Evolutionary conservation across 495 filamentous ascomycete genomes (phyloP).

Genomic region (Hyaloscypha variabilis): DNA sequence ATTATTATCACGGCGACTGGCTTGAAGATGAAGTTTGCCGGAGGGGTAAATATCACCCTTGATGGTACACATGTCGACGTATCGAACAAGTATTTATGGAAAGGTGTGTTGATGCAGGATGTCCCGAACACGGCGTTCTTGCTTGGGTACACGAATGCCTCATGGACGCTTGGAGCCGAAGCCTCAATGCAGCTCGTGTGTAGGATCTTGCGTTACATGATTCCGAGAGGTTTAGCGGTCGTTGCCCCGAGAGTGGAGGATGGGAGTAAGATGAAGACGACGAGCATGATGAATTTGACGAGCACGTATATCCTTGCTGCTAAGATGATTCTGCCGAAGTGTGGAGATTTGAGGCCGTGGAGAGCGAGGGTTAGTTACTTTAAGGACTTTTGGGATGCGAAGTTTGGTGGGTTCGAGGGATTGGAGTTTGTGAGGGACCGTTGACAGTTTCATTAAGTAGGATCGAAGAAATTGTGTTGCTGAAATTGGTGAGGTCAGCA

Average conservation of each 20-base stretch:
- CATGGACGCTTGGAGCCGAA: slow-evolving; percentile 49
- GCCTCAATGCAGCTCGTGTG: slow-evolving; percentile 33
- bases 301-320: slow-evolving; percentile 34
- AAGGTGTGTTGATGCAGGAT: slow-evolving; percentile 42
- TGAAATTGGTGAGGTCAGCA: too few species aligned
- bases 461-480: too few species aligned
- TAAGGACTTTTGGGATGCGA: slow-evolving; percentile 52
- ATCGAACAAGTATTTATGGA: slow-evolving; percentile 40
- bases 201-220: slow-evolving; percentile 35
- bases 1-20: slow-evolving; percentile 79
- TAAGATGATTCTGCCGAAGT: slow-evolving; percentile 29
- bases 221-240: slow-evolving; percentile 23
- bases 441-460: background rate
- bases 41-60: slow-evolving; percentile 34
- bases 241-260: slow-evolving; percentile 37
- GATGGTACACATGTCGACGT: slow-evolving; percentile 33
- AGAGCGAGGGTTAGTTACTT: slow-evolving; percentile 55
- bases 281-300: slow-evolving; percentile 37
- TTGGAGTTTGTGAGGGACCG: slow-evolving; percentile 19
- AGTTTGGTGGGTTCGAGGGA: slow-evolving; percentile 41
- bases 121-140: slow-evolving; percentile 42
- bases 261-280: slow-evolving; percentile 40
- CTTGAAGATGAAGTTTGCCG: slow-evolving; percentile 44
- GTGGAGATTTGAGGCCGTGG: slow-evolving; percentile 53
- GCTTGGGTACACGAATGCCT: slow-evolving; percentile 43